Percentiles rank a stretch among this genome's conserved stretches.
Evolutionary conservation across 2,329 filamentous ascomycete genomes (phyloP).

Genomic region (Herpotrichia juniperi): DNA sequence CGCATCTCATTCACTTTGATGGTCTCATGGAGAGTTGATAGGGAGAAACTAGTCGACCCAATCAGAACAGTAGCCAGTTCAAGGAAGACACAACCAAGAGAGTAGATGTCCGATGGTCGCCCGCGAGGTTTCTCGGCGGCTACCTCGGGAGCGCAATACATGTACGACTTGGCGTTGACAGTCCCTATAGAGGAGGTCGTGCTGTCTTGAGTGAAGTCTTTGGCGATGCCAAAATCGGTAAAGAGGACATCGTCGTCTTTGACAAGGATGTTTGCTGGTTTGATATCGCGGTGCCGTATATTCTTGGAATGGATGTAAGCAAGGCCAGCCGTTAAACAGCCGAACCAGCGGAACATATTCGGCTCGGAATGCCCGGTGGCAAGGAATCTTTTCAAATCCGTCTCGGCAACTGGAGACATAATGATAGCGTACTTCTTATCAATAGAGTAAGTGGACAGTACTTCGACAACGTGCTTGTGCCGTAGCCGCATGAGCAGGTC

Average conservation of each 20-base stretch:
- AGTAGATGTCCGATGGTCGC: neutral
- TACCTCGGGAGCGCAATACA: conserved; percentile 2
- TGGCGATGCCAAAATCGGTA: conserved; percentile 2
- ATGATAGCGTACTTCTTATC: neutral
- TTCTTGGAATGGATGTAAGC: conserved; percentile 1
- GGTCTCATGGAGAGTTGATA: neutral
- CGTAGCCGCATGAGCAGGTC: neutral
- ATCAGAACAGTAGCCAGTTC: neutral
- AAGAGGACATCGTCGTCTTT: neutral
- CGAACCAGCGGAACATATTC: conserved; percentile 3
- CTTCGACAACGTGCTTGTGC: conserved; percentile 1
- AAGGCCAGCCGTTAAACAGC: neutral
- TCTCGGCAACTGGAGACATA: neutral
- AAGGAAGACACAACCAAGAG: conserved; percentile 4
- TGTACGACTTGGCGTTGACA: conserved; percentile 2
- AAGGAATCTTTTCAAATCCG: neutral
- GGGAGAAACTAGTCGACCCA: neutral
- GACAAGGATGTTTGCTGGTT: conserved; percentile 2
- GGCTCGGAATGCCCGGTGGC: neutral
- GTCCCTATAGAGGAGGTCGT: neutral
- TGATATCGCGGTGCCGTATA: conserved; percentile 3
- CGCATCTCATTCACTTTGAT: neutral
- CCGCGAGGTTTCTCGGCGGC: conserved; percentile 2
- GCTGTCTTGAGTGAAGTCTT: conserved; percentile 1
- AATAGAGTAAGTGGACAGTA: neutral